Percentiles rank a stretch among this genome's conserved stretches.
These are phyloP conservation scores for Alternaria burnsii DNA, from an alignment of 2,329 filamentous ascomycete species.

Conservation along the genomic window DNA sequence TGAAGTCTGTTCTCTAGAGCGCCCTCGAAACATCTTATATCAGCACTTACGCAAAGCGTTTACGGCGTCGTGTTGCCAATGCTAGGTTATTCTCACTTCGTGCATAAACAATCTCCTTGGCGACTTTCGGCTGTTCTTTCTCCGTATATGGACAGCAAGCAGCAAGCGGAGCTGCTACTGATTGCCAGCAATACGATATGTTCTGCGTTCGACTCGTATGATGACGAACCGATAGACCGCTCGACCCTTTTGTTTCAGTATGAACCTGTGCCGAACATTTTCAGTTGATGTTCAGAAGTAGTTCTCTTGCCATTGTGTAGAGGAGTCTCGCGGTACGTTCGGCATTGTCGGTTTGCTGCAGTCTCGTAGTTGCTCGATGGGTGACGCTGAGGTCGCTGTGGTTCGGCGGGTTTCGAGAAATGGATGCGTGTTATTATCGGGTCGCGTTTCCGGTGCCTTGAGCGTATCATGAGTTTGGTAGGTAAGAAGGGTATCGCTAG, in stretches of 20 bases:
- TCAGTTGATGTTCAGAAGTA: constrained; percentile 1
- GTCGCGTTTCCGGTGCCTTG: not conserved
- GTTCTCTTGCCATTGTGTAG: constrained; percentile 5
- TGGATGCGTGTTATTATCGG: not conserved
- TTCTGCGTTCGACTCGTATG: not conserved
- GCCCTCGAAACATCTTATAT: not conserved
- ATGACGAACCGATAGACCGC: no score
- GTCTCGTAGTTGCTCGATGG: not conserved
- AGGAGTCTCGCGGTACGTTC: not conserved
- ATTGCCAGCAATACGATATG: not conserved
- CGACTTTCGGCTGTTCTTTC: not conserved
- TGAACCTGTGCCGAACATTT: not conserved
- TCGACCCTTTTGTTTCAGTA: not conserved
- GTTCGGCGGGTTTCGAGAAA: not conserved
- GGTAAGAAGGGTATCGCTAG: not conserved
- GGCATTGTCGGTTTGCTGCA: constrained; percentile 7
- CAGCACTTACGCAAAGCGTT: not conserved
- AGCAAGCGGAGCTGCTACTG: not conserved
- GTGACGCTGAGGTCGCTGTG: not conserved
- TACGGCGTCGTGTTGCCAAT: not conserved
- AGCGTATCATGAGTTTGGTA: not conserved
- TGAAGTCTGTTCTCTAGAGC: not conserved
- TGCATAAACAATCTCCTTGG: not conserved
- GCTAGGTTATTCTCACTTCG: not conserved
- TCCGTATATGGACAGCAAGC: not conserved